phyloP scores from a whole-genome alignment of 1,139 yeast genomes.

The Wickerhamiella infanticola region DNA sequence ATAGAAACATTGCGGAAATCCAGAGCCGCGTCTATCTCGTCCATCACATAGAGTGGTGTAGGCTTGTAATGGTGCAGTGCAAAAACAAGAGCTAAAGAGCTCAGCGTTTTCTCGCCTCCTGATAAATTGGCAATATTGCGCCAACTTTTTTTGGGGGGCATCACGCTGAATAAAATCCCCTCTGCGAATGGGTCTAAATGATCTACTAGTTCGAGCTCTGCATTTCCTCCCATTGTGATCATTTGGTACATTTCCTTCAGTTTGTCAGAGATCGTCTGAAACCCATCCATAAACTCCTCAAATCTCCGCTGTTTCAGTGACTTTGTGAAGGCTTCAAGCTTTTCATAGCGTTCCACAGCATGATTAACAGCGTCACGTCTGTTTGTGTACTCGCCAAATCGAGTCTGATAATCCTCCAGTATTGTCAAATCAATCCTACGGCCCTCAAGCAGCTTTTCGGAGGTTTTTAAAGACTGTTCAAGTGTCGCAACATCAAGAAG shows the following conservation, averaged over 20 bases:
- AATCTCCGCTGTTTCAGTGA: conserved; percentile 57
- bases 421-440: conserved; percentile 60
- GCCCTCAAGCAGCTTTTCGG: conserved; percentile 43
- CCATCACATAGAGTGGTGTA: conserved; percentile 96
- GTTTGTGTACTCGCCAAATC: conserved; percentile 46
- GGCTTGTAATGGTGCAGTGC: conserved; percentile 95
- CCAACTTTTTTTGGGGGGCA: conserved; percentile 99
- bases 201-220: conserved; percentile 90
- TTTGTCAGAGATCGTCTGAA: conserved; percentile 70
- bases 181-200: conserved; percentile 96
- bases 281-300: conserved; percentile 89
- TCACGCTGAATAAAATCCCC: conserved; percentile 89
- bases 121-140: conserved; percentile 85
- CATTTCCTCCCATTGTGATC: conserved; percentile 99
- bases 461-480: conserved; percentile 35
- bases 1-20: conserved; percentile 95
- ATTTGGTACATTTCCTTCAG: conserved; percentile 94
- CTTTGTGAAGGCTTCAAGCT: conserved; percentile 46
- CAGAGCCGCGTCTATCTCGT: conserved; percentile 96
- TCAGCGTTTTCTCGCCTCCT: conserved; percentile 95
- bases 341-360: conserved; percentile 55
- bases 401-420: conserved; percentile 57
- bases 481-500: conserved; percentile 36
- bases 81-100: conserved; percentile 89
- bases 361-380: conserved; percentile 52